Conservation (phyloP, 2,329 filamentous ascomycete species). For the Arthrinium puccinioides region DNA sequence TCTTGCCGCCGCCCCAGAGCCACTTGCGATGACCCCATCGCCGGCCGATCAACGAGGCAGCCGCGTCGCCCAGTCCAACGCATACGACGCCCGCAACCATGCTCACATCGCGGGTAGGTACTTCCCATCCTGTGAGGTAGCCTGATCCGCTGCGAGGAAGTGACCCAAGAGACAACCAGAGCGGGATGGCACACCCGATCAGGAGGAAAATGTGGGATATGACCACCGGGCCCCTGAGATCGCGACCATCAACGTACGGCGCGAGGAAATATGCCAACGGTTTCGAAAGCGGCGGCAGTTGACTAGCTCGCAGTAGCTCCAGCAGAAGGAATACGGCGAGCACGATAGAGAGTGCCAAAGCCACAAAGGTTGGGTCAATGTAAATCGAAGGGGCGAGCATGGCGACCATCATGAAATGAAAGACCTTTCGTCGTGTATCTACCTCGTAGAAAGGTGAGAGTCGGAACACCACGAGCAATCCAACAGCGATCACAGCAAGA, state of each 20-base stretch:
- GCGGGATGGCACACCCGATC: constrained; percentile 87
- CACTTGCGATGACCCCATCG: constrained; percentile 84
- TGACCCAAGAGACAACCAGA: constrained; percentile 80
- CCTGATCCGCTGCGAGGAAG: constrained; percentile 48
- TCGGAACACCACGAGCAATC: constrained; percentile 67
- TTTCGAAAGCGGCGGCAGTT: constrained; percentile 82
- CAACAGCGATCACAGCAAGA: constrained; percentile 57
- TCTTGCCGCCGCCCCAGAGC: constrained; percentile 96
- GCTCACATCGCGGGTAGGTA: constrained; percentile 66
- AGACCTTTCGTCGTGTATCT: constrained; percentile 92
- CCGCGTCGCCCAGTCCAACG: constrained; percentile 91
- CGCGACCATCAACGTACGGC: constrained; percentile 89
- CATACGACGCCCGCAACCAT: constrained; percentile 93
- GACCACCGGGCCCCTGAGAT: constrained; percentile 88
- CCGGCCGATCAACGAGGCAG: constrained; percentile 81
- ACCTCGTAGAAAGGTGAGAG: constrained; percentile 78
- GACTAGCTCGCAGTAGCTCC: constrained; percentile 82
- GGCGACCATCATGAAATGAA: constrained; percentile 96
- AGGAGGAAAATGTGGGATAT: constrained; percentile 94
- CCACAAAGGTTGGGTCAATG: constrained; percentile 77
- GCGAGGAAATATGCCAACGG: constrained; percentile 82
- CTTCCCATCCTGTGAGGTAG: constrained; percentile 67
- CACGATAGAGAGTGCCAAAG: constrained; percentile 71
- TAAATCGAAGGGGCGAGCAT: constrained; percentile 88
- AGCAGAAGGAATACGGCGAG: constrained; percentile 81